Base-by-base conservation (phyloP, 768 basidiomycete genomes). In the Suillus alpinus region DNA sequence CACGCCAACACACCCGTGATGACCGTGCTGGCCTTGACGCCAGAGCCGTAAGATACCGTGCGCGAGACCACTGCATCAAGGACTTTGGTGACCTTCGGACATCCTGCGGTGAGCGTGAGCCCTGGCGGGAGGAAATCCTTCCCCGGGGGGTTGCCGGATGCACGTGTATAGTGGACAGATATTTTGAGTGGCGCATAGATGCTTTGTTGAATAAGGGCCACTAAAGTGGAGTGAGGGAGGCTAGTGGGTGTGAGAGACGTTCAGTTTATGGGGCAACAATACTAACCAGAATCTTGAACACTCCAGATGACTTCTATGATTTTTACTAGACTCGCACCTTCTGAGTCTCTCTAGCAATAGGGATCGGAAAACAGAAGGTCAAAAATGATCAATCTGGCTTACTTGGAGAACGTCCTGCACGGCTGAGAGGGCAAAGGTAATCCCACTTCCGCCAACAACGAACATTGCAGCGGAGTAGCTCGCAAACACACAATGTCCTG, bases 401-500 rank as follows among this genome's bases (percentile, higher is more conserved):
- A 64, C 66, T 20, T 66, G 57, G 37, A 92, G 78, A 26, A 94
- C 76, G 58, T 92, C 89, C 61, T 88, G 81, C 12, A 88, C 80
- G 1, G 81, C 74, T 13, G 84, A 78, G 40, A 92, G 78, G 0
- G 82, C 83, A 62, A 87, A 90, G 0, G 89, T 85, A 67, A 94
- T 88, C 1, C 92, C 92, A 60, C 86, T 88, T 3, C 92, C 92
- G 3, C 89, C 92, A 18, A 81, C 86, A 16, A 92, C 71, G 65
- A 92, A 80, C 32, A 92, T 74, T n/a, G n/a, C 85, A 3, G 83
- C 83, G 0, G 87, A 86, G 72, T 84, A 92, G 63, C 83, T 86
- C 3, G 84, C 71, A 58, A 86, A 79, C 16, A 88, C 77, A 5
- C 79, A 81, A 66, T 89, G 81, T 5, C 88, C 79, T 40, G 84